Evolutionary conservation across 176 grass and related monocot species (phyloP), one percentile per base, ranked within the genome.

Genomic region (Avena eriantha): DNA sequence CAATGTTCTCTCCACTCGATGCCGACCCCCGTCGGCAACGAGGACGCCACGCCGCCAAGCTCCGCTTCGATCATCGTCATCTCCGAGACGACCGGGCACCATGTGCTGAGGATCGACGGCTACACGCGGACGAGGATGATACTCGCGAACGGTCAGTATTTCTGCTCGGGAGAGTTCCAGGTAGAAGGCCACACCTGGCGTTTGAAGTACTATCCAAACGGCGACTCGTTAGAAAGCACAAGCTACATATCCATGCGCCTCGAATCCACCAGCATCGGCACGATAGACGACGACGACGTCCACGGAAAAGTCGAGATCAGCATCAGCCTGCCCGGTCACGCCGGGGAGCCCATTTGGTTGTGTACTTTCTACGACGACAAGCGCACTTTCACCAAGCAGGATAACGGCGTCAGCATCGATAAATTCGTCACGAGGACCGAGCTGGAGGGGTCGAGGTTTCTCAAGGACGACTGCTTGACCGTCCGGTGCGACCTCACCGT

Each of bases 41-140:
- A 7, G 1, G 17, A n/a, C 2, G 26, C 80, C 2, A 10, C 3
- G 56, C 14, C 34, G 15, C 3, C 64, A 51, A 10, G 64, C 15
- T 21, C n/a, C 11, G 50, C 69, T 43, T 33, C 59, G 18, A 46
- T 63, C 9, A 22, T 73, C 10, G 10, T 78, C 2, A 5, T 78
- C 18, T n/a, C 61, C 8, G 14, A 22, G 50, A 26, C 21, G 1
- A 69, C 12, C 3, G 73, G 50, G 17, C 56, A 31, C 47, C 79
- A 83, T 26, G 49, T 59, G 8, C 35, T 88, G 7, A 35, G 57
- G 35, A 23, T 88, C 80, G 24, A 83, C 10, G 86, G 86, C 0
- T 88, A 83, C 80, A 69, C 34, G 23, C 19, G 36, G 8, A 88
- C 50, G 12, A 83, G 58, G 86, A 55, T 12, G 13, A 49, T 71